Evolutionary conservation across 169 alveolate species (phyloP).

Genomic region (Plasmodium knowlesi): DNA sequence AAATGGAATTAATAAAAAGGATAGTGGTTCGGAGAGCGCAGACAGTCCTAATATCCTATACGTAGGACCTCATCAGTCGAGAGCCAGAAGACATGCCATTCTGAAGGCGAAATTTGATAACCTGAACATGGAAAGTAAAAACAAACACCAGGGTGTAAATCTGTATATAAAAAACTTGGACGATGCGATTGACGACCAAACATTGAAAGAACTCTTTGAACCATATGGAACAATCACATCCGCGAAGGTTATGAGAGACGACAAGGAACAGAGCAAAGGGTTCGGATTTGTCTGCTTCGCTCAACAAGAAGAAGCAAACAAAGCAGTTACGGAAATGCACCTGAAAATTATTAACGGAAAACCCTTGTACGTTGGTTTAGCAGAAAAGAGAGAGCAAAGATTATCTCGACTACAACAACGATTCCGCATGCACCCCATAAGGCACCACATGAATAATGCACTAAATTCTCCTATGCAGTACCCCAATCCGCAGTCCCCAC

Average conservation of each 20-base stretch:
- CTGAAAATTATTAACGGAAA: constrained; percentile 89
- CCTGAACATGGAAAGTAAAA: constrained; percentile 78
- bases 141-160: constrained; percentile 90
- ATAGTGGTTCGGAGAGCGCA: not conserved
- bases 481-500: constrained; percentile 72
- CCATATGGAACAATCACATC: constrained; percentile 93
- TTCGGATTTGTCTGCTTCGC: constrained; percentile 98
- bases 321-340: constrained; percentile 97
- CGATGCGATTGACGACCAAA: constrained; percentile 91
- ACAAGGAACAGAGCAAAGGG: constrained; percentile 94
- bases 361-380: constrained; percentile 95
- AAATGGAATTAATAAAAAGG: constrained; percentile 12
- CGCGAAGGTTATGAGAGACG: constrained; percentile 95
- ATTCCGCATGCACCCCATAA: constrained; percentile 85
- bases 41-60: constrained; percentile 76
- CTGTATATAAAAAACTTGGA: constrained; percentile 94
- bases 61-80: constrained; percentile 92
- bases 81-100: constrained; percentile 91
- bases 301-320: constrained; percentile 96
- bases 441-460: constrained; percentile 80
- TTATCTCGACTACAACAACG: constrained; percentile 91
- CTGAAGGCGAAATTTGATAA: constrained; percentile 89
- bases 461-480: constrained; percentile 76
- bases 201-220: constrained; percentile 89
- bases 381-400: constrained; percentile 93